Conservation (phyloP, 176 grass and related monocot genomes). For the Triticum timopheevii region DNA sequence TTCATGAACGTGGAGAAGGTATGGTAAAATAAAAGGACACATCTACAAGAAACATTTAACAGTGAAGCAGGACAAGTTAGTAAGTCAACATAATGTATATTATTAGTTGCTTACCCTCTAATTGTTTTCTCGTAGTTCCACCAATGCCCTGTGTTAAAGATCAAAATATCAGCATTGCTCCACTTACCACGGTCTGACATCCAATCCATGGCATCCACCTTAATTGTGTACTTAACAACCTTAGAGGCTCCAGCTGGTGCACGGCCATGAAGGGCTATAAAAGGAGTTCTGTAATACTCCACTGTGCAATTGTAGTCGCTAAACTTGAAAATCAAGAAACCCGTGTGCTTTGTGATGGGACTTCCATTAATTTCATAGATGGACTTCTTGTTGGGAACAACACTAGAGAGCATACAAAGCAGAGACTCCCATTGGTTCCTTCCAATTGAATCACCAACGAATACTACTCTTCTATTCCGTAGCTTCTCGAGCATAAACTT, state of each 20-base stretch:
- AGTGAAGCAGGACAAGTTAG: neutral
- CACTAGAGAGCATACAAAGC: conserved; percentile 69
- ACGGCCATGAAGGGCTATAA: conserved; percentile 72
- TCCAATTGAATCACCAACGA: conserved; percentile 95
- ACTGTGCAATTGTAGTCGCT: conserved; percentile 84
- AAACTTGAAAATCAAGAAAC: conserved; percentile 86
- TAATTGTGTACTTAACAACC: conserved; percentile 57
- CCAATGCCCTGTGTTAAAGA: conserved; percentile 94
- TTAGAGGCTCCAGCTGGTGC: conserved; percentile 37
- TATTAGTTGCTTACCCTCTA: conserved; percentile 50
- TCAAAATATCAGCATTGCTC: conserved; percentile 79
- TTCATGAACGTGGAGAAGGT: neutral
- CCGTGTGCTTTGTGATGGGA: conserved; percentile 87
- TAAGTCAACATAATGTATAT: conserved; percentile 6
- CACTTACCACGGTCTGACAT: conserved; percentile 48
- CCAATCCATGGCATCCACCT: conserved; percentile 77
- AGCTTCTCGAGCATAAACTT: conserved; percentile 63
- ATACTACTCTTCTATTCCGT: conserved; percentile 70
- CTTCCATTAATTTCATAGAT: conserved; percentile 84
- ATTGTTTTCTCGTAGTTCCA: conserved; percentile 95
- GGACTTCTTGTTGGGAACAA: conserved; percentile 45
- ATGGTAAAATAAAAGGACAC: neutral
- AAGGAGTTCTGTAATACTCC: conserved; percentile 86
- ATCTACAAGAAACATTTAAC: conserved; percentile 6
- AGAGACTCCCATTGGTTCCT: conserved; percentile 97